A percentile compares a stretch with the other conserved stretches of the same genome.
These are phyloP conservation scores for Hypoxylon sp. DNA, from an alignment of 2,329 filamentous ascomycete species.

Conservation along the genomic window DNA sequence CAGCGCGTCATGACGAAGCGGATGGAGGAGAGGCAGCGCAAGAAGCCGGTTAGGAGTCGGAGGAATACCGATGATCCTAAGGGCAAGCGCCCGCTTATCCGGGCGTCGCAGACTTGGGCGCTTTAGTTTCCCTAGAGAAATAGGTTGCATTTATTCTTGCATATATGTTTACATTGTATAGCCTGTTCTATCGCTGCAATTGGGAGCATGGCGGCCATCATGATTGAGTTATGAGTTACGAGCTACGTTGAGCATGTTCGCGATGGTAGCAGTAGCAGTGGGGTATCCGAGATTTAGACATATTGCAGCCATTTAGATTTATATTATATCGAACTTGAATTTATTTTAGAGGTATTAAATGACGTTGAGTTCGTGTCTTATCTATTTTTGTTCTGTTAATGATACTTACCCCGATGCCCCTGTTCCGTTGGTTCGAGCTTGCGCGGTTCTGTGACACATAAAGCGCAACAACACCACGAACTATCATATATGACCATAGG, in stretches of 20 bases:
- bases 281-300: not conserved
- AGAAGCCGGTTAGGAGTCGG: constrained; percentile 35
- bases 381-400: not conserved
- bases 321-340: not conserved
- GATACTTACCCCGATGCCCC: not conserved
- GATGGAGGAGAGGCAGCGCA: constrained; percentile 50
- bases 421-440: not conserved
- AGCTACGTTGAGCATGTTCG: constrained; percentile 7
- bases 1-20: constrained; percentile 63
- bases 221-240: not conserved
- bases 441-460: not conserved
- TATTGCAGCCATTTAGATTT: not conserved
- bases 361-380: not conserved
- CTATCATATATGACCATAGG: no score
- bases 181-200: not conserved
- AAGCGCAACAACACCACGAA: not conserved
- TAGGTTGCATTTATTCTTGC: not conserved
- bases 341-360: not conserved
- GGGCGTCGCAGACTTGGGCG: constrained; percentile 45
- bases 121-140: constrained; percentile 19
- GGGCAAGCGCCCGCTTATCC: constrained; percentile 46
- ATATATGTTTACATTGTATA: not conserved
- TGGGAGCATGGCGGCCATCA: not conserved
- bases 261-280: not conserved
- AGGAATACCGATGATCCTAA: constrained; percentile 47